A percentile compares a stretch with the other conserved stretches of the same genome.
Evolutionary conservation across 805 yeast genomes (phyloP).

Genomic region (Monosporozyma solicola): DNA sequence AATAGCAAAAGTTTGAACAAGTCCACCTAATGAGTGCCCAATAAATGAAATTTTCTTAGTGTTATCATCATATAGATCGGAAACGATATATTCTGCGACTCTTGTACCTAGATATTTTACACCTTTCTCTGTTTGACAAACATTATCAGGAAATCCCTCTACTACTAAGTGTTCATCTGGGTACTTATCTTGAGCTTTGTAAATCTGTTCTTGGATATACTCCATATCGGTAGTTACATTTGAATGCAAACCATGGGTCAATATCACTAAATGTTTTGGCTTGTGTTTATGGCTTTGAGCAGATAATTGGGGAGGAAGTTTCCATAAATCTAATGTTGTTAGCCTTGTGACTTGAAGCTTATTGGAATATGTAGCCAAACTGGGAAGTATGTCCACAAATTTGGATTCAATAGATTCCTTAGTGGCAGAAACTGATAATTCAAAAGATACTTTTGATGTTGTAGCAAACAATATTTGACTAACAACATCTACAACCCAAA

Average conservation of each 20-base stretch:
- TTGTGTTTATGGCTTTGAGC: slow-evolving; percentile 26
- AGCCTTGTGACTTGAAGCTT: slow-evolving; percentile 41
- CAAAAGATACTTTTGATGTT: slow-evolving; percentile 53
- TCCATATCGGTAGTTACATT: slow-evolving; percentile 69
- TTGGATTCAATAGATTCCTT: slow-evolving; percentile 17
- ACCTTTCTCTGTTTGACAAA: slow-evolving; percentile 73
- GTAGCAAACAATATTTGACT: slow-evolving; percentile 65
- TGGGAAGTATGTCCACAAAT: slow-evolving; percentile 15
- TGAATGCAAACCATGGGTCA: slow-evolving; percentile 75
- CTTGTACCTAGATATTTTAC: slow-evolving; percentile 63
- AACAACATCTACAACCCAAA: slow-evolving; percentile 63
- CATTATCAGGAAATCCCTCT: slow-evolving; percentile 61
- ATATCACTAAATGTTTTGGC: slow-evolving; percentile 51
- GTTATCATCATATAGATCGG: slow-evolving; percentile 36
- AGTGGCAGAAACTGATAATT: slow-evolving; percentile 42
- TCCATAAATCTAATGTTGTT: slow-evolving; percentile 66
- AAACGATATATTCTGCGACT: slow-evolving; percentile 55
- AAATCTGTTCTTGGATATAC: slow-evolving; percentile 62
- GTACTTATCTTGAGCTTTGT: slow-evolving; percentile 31
- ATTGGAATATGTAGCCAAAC: slow-evolving; percentile 27
- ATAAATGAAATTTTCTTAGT: slow-evolving; percentile 56
- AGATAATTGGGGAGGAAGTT: slow-evolving; percentile 36
- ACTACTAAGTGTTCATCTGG: slow-evolving; percentile 44
- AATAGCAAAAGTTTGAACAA: slow-evolving; percentile 67
- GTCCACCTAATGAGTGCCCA: slow-evolving; percentile 75